Conservation (phyloP, 352 stramenopile species). For the Phytophthora fragariae region DNA sequence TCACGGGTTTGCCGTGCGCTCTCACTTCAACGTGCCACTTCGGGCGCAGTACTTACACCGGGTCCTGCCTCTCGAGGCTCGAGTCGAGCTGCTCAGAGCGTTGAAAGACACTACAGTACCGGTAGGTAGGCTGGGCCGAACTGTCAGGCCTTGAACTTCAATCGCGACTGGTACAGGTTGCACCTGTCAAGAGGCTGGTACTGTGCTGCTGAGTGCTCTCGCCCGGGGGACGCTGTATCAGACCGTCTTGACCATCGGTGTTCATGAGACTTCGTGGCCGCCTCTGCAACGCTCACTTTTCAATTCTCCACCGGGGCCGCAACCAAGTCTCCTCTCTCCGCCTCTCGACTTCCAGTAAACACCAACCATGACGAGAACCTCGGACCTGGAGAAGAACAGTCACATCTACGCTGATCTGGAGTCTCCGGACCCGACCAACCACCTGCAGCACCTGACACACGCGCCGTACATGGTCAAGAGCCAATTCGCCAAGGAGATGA, state of each 20-base stretch:
- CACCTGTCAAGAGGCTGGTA: not conserved
- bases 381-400: conserved; percentile 33
- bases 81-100: not conserved
- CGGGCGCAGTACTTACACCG: conserved; percentile 14
- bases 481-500: conserved; percentile 49
- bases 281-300: conserved; percentile 21
- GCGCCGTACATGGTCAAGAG: conserved; percentile 48
- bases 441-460: conserved; percentile 27
- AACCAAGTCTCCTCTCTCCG: conserved; percentile 11
- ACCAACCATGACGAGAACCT: conserved; percentile 25
- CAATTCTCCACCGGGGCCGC: conserved; percentile 25
- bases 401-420: conserved; percentile 31
- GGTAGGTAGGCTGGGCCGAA: too few species aligned
- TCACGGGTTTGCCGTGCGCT: conserved; percentile 14
- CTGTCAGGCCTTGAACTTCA: conserved; percentile 21
- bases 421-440: conserved; percentile 14
- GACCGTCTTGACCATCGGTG: not conserved
- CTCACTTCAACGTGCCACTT: conserved; percentile 34
- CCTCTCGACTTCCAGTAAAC: not conserved
- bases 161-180: not conserved
- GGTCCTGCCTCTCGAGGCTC: not conserved
- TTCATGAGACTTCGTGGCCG: not conserved
- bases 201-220: conserved; percentile 17
- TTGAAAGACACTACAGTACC: not conserved
- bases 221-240: not conserved